Evolutionary conservation across 208 protist genomes (phyloP).

Genomic region (Leishmania amazonensis): DNA sequence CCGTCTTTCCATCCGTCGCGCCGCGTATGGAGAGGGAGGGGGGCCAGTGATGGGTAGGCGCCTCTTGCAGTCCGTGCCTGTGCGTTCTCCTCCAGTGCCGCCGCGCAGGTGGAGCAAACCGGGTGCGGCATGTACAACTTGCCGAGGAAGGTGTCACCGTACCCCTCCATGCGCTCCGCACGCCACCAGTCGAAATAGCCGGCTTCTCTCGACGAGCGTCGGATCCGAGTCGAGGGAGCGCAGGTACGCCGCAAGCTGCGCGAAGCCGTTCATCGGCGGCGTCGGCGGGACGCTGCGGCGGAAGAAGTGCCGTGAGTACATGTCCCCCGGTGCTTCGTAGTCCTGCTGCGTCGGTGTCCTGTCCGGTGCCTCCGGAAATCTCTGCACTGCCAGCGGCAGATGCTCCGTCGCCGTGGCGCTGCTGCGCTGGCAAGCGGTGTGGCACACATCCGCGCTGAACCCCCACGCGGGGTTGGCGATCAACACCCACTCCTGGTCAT

Average conservation of each 20-base stretch:
- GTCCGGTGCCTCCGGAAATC: background rate
- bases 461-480: constrained; percentile 18
- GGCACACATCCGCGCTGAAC: constrained; percentile 2
- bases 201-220: constrained; percentile 2
- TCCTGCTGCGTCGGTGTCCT: too few relatives aligned
- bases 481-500: background rate
- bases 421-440: background rate
- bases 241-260: constrained; percentile 26
- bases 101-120: constrained; percentile 20
- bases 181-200: constrained; percentile 28
- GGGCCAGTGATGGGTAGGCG: background rate
- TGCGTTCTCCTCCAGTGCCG: constrained; percentile 19
- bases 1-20: background rate
- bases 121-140: constrained; percentile 13
- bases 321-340: background rate
- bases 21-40: too few relatives aligned
- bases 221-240: constrained; percentile 22
- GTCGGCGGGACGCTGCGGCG: background rate
- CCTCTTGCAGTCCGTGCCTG: background rate
- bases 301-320: constrained; percentile 13
- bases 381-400: background rate
- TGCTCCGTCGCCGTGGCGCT: background rate
- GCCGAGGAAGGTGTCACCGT: constrained; percentile 11
- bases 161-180: constrained; percentile 15
- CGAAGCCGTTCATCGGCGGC: constrained; percentile 22